These are phyloP conservation scores for Diplogelasinospora grovesii DNA, from an alignment of 495 filamentous ascomycete species.

Conservation along the genomic window DNA sequence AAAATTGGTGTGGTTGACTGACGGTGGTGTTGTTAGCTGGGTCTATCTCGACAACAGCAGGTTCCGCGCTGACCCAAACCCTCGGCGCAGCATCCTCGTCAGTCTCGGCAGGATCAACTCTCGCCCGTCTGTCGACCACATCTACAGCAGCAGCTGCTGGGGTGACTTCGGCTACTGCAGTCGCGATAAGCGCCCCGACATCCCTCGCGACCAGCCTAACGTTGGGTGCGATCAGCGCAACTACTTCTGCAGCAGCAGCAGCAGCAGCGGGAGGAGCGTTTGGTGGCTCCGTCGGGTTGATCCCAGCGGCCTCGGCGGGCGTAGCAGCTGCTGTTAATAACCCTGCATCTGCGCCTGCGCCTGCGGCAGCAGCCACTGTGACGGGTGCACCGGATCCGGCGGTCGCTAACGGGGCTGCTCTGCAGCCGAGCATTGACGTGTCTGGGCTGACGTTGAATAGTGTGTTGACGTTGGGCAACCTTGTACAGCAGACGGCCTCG, in stretches of 20 bases:
- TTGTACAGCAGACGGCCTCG: conserved; percentile 19
- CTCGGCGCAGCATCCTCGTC: no score
- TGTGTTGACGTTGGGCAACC: conserved; percentile 27
- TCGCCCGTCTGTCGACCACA: not conserved
- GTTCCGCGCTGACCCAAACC: not conserved
- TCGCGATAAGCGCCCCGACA: no score
- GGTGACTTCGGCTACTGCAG: no score
- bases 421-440: conserved; percentile 19
- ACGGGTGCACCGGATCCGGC: no score
- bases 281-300: conserved; percentile 15
- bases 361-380: conserved; percentile 6
- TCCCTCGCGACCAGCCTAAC: no score
- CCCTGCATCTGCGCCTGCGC: conserved; percentile 5
- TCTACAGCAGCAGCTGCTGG: not conserved
- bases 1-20: no score
- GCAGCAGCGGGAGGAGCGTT: conserved; percentile 12
- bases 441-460: conserved; percentile 28
- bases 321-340: conserved; percentile 2
- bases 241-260: not conserved
- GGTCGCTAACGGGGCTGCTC: conserved; percentile 18
- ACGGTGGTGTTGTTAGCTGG: no score
- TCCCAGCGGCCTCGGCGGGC: conserved; percentile 6
- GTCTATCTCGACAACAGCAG: not conserved
- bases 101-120: not conserved
- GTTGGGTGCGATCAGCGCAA: no score